Conservation (phyloP, 108 stramenopile genomes). For the Nitzschia putrida region DNA sequence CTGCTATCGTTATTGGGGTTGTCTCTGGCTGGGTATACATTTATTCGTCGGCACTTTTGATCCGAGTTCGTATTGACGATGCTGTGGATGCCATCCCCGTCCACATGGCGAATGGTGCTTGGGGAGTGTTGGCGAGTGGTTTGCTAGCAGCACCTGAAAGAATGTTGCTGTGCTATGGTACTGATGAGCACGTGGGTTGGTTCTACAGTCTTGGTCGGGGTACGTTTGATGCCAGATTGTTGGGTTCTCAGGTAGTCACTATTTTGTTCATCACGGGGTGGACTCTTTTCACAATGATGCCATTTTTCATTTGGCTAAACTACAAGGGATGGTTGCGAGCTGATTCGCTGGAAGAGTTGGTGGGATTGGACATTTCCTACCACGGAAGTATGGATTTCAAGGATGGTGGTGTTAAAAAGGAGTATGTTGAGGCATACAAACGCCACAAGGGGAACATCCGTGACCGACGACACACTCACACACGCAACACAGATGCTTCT, state of each 20-base stretch:
- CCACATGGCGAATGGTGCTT: slow-evolving; percentile 77
- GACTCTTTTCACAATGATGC: slow-evolving; percentile 58
- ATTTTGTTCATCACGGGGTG: slow-evolving; percentile 73
- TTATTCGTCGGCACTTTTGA: slow-evolving; percentile 48
- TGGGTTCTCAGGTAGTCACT: slow-evolving; percentile 73
- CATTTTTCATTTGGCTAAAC: slow-evolving; percentile 71
- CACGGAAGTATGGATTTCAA: slow-evolving; percentile 36
- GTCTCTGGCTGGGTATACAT: slow-evolving; percentile 80
- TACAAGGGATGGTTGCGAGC: slow-evolving; percentile 77
- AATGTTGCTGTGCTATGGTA: slow-evolving; percentile 46
- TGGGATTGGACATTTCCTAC: slow-evolving; percentile 73
- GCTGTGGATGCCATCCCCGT: slow-evolving; percentile 94
- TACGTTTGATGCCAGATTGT: slow-evolving; percentile 50
- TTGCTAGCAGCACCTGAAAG: slow-evolving; percentile 59
- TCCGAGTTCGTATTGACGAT: slow-evolving; percentile 83
- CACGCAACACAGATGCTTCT: slow-evolving; percentile 11
- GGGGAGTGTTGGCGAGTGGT: slow-evolving; percentile 85
- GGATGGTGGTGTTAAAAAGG: slow-evolving; percentile 44
- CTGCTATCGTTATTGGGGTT: slow-evolving; percentile 78
- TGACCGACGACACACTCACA: slow-evolving; percentile 2
- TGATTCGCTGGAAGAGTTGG: slow-evolving; percentile 71
- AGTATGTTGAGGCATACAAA: slow-evolving; percentile 52
- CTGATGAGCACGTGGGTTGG: slow-evolving; percentile 61
- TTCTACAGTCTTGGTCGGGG: slow-evolving; percentile 65
- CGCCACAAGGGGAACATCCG: slow-evolving; percentile 33